Evolutionary conservation across 176 grass and related monocot species (phyloP), one percentile per base, ranked within the genome.

Genomic region (Guadua angustifolia): DNA sequence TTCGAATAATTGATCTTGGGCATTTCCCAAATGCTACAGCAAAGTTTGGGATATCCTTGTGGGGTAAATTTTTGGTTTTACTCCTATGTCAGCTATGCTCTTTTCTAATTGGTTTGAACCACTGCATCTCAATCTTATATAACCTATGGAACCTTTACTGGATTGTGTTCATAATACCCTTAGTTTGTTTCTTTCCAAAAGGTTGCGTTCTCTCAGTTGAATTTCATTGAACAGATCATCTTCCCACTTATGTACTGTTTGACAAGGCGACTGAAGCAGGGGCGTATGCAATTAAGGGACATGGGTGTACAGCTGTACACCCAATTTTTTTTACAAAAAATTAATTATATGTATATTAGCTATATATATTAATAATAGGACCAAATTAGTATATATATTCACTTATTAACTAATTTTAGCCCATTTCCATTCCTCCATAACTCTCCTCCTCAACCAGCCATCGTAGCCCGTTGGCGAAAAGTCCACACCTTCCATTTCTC

Each of bases 221-320:
- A 75, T 84, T 88, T 86, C 77, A 66, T 82, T 89, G 44, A 68
- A 85, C 93, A 99, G 89, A 89, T 86, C 91, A 94, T 80, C 89
- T 99, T 87, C 96, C 96, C 29, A 89, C 86, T 62, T 99, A 95
- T 82, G 94, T 99, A 88, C 90, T 99, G 80, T 99, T 99, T 89
- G 93, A 99, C 58, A 94, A 95, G 73, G 71, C 32, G 19, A 87
- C 74, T 19, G 91, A 99, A 95, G 78, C n/a, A n/a, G n/a, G n/a
- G n/a, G n/a, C n/a, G n/a, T n/a, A n/a, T n/a, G n/a, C n/a, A n/a
- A n/a, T n/a, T n/a, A n/a, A n/a, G n/a, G n/a, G n/a, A n/a, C n/a
- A n/a, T n/a, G n/a, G n/a, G n/a, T n/a, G n/a, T n/a, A n/a, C n/a
- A n/a, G n/a, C n/a, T n/a, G n/a, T n/a, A n/a, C n/a, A n/a, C n/a